A percentile compares a stretch with the other conserved stretches of the same genome.
These are phyloP conservation scores for Hypoxylon trugodes DNA, from an alignment of 495 filamentous ascomycete species.

Conservation along the genomic window DNA sequence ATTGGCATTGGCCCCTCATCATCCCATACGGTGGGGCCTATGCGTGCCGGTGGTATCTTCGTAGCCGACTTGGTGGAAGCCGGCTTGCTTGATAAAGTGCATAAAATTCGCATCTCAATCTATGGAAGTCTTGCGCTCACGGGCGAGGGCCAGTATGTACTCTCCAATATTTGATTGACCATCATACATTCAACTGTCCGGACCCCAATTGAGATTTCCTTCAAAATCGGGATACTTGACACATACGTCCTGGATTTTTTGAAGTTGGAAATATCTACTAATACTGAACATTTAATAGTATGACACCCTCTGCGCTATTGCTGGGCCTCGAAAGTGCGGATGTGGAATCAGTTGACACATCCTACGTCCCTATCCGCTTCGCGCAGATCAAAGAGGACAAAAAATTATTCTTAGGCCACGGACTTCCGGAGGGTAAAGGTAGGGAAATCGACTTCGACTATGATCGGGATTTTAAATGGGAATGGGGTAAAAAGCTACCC, in stretches of 20 bases:
- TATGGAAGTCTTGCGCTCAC: conserved; percentile 51
- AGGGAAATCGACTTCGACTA: conserved; percentile 49
- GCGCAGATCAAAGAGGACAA: conserved; percentile 45
- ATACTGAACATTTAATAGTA: conserved; percentile 15
- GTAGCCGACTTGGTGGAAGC: conserved; percentile 45
- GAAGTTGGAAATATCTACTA: not conserved
- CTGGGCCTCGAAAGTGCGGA: conserved; percentile 47
- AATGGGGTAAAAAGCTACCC: conserved; percentile 47
- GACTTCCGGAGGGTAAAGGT: conserved; percentile 39
- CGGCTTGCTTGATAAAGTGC: conserved; percentile 42
- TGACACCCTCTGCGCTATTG: conserved; percentile 48
- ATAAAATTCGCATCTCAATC: conserved; percentile 47
- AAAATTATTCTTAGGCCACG: conserved; percentile 45
- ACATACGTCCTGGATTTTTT: not conserved
- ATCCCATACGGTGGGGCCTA: conserved; percentile 49
- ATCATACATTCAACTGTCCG: not conserved
- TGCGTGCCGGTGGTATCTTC: conserved; percentile 50
- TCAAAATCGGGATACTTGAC: not conserved
- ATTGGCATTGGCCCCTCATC: conserved; percentile 50
- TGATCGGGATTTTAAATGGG: conserved; percentile 47
- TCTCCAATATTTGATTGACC: not conserved
- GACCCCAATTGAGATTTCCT: not conserved
- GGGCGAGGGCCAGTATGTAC: conserved; percentile 47
- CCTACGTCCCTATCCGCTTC: conserved; percentile 47
- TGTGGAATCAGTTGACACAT: conserved; percentile 47